phyloP scores from a whole-genome alignment of 306 rosid genomes.

The Hylodesmum podocarpum region DNA sequence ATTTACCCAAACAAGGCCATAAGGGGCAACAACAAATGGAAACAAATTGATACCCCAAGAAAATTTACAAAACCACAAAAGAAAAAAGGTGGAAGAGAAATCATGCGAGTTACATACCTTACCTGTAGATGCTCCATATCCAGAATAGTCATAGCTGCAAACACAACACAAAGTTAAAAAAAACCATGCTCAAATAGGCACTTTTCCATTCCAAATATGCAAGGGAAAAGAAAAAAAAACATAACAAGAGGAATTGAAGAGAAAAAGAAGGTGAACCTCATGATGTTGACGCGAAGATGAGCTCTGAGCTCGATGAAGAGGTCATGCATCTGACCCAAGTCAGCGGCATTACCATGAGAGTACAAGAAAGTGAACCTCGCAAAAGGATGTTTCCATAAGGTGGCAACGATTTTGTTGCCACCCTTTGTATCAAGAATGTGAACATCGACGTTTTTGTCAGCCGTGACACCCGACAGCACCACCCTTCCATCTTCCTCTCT shows the following conservation, averaged over 20 bases:
- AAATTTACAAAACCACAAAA: not conserved
- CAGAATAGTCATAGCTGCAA: conserved; percentile 96
- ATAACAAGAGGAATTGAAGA: not conserved
- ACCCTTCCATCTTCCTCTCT: conserved; percentile 55
- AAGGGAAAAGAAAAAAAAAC: not conserved
- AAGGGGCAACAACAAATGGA: too few species aligned
- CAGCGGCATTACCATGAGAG: conserved; percentile 99
- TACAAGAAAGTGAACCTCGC: conserved; percentile 83
- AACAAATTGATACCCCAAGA: not conserved
- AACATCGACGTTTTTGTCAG: conserved; percentile 69
- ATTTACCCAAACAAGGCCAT: too few species aligned
- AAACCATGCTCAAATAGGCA: not conserved
- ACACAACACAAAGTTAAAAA: conserved; percentile 28
- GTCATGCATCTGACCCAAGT: conserved; percentile 93
- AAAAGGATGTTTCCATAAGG: conserved; percentile 85
- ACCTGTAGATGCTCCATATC: conserved; percentile 93
- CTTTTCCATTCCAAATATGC: too few species aligned
- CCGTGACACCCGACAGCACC: conserved; percentile 67
- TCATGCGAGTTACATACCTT: conserved; percentile 60
- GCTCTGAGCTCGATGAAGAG: conserved; percentile 96
- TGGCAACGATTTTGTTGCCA: conserved; percentile 81
- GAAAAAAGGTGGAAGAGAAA: not conserved
- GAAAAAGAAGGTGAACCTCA: conserved; percentile 48
- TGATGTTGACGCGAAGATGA: conserved; percentile 92
- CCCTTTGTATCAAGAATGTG: conserved; percentile 67